These are phyloP conservation scores for Cucumis variabilis DNA, from an alignment of 331 rosid species.

Conservation along the genomic window DNA sequence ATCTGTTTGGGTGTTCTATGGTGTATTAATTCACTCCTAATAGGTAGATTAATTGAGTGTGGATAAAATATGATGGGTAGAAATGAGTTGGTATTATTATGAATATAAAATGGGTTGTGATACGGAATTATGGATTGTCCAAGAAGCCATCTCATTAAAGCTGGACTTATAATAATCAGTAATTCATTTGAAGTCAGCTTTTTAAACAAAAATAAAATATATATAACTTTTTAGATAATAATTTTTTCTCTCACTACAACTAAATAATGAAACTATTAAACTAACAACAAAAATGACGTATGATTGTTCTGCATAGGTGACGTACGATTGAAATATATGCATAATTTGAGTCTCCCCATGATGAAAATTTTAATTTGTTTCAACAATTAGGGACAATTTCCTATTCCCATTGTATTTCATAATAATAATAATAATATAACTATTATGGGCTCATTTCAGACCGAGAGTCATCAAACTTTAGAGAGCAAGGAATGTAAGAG, in stretches of 20 bases:
- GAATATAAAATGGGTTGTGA: background rate
- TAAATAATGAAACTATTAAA: background rate
- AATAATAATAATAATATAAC: no score
- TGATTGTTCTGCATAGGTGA: background rate
- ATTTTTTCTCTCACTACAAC: background rate
- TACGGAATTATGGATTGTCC: background rate
- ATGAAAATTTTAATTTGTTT: background rate
- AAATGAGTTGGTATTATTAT: constrained; percentile 9
- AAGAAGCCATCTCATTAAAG: background rate
- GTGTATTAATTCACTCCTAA: no score
- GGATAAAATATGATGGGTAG: no score
- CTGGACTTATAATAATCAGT: background rate
- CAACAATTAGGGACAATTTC: background rate
- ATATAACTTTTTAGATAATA: background rate
- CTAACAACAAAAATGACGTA: background rate
- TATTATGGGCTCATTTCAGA: no score
- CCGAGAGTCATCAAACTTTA: no score
- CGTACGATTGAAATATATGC: background rate
- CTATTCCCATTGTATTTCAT: background rate
- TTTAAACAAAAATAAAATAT: background rate
- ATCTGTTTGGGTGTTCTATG: no score
- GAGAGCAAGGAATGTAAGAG: no score
- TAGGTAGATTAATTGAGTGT: no score
- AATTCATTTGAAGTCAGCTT: background rate
- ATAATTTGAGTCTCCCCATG: background rate